Evolutionary conservation across 1,284 basidiomycete genomes (phyloP).

Genomic region (Ceratobasidium sp.): DNA sequence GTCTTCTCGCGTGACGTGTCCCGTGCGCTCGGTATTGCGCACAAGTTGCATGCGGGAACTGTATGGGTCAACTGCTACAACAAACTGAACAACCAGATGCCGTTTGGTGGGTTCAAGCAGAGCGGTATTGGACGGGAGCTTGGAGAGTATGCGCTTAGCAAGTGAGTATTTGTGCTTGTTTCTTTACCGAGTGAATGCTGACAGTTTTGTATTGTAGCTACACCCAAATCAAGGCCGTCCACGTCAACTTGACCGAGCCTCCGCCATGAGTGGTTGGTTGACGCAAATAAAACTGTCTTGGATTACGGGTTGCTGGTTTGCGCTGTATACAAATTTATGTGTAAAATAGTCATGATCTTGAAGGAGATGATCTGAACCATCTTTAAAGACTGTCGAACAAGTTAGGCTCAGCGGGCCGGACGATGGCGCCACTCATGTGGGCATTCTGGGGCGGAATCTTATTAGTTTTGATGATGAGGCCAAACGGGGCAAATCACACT

Average conservation of each 20-base stretch:
- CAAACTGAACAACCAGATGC: constrained; percentile 69
- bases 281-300: neutral
- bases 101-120: constrained; percentile 92
- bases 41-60: constrained; percentile 85
- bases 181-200: neutral
- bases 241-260: constrained; percentile 70
- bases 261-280: constrained; percentile 45
- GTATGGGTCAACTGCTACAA: constrained; percentile 85
- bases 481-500: no score
- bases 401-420: no score
- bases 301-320: no score
- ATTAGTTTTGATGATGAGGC: no score
- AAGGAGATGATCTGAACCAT: no score
- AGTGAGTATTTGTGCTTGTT: constrained; percentile 58
- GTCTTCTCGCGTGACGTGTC: constrained; percentile 86
- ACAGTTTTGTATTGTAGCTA: constrained; percentile 66
- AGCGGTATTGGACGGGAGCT: constrained; percentile 86
- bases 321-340: no score
- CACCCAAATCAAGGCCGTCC: constrained; percentile 84
- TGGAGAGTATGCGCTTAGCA: constrained; percentile 80
- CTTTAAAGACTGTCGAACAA: no score
- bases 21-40: constrained; percentile 77
- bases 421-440: no score
- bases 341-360: no score
- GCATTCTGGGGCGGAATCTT: no score